These are phyloP conservation scores for Zea luxurians DNA, from an alignment of 176 grass and related monocot species.

Conservation along the genomic window DNA sequence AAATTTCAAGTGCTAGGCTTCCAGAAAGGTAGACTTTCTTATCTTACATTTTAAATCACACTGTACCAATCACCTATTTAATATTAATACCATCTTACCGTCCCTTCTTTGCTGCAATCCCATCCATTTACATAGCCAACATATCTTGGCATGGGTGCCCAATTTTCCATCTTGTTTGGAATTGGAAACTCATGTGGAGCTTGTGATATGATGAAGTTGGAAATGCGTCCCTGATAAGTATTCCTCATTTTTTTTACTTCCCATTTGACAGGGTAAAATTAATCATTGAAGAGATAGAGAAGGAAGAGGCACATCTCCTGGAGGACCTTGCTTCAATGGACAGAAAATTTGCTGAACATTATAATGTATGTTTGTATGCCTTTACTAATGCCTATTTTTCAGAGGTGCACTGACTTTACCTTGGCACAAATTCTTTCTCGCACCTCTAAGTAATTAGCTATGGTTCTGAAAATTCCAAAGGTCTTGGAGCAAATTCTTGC, in stretches of 20 bases:
- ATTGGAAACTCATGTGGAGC: neutral
- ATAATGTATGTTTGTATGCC: conserved; percentile 58
- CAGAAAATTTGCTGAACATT: conserved; percentile 98
- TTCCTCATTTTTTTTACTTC: conserved; percentile 23
- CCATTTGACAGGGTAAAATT: conserved; percentile 69
- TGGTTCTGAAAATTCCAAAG: conserved; percentile 41
- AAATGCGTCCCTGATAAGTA: neutral
- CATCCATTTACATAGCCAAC: conserved; percentile 13
- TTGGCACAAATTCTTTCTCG: neutral
- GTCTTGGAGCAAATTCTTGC: conserved; percentile 97
- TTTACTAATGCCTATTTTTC: neutral
- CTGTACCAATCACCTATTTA: neutral
- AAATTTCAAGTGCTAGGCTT: conserved; percentile 83
- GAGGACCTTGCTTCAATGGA: conserved; percentile 97
- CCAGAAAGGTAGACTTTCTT: conserved; percentile 72
- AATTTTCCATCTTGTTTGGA: conserved; percentile 36
- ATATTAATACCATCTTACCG: neutral
- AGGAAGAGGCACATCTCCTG: conserved; percentile 77
- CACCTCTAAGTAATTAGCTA: conserved; percentile 25
- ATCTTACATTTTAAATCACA: conserved; percentile 8
- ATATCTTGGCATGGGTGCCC: conserved; percentile 3
- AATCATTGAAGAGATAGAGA: conserved; percentile 92
- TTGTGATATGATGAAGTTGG: neutral
- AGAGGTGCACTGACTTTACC: neutral
- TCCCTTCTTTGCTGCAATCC: neutral